Evolutionary conservation across 2,329 filamentous ascomycete genomes (phyloP).

Genomic region (Xylaria sp.): DNA sequence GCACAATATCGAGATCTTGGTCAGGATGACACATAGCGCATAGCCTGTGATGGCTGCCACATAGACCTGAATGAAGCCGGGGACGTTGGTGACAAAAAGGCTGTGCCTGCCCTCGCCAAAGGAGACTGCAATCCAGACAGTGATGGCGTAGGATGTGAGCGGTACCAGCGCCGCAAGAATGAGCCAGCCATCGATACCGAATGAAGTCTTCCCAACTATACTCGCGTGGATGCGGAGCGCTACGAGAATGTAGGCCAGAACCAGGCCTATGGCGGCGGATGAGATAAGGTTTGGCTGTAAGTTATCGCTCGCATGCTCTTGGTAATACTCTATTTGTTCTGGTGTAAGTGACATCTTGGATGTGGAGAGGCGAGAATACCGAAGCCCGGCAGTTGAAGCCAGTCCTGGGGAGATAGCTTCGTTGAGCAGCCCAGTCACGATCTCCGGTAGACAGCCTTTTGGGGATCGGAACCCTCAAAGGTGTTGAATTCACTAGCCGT

Average conservation of each 20-base stretch:
- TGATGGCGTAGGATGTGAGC: background rate
- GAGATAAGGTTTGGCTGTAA: background rate
- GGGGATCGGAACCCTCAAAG: too few relatives aligned
- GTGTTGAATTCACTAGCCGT: too few relatives aligned
- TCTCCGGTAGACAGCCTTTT: too few relatives aligned
- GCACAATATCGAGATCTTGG: background rate
- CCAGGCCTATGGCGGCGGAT: background rate
- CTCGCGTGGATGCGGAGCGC: background rate
- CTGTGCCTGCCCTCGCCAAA: conserved; percentile 1
- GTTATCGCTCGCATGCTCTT: conserved; percentile 2
- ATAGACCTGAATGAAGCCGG: background rate
- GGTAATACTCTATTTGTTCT: conserved; percentile 1
- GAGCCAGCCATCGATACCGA: background rate
- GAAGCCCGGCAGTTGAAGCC: too few relatives aligned
- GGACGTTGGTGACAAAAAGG: background rate
- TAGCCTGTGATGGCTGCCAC: background rate
- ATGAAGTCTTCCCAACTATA: background rate
- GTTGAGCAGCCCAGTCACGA: too few relatives aligned
- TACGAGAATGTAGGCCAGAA: background rate
- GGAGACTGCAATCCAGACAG: background rate
- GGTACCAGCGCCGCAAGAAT: background rate
- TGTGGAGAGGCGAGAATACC: too few relatives aligned
- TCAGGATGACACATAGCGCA: background rate
- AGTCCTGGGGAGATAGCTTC: too few relatives aligned
- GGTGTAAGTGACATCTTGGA: conserved; percentile 2